Evolutionary conservation across 75 land plant genomes (phyloP).

Genomic region (Isoetes taiwanensis): DNA sequence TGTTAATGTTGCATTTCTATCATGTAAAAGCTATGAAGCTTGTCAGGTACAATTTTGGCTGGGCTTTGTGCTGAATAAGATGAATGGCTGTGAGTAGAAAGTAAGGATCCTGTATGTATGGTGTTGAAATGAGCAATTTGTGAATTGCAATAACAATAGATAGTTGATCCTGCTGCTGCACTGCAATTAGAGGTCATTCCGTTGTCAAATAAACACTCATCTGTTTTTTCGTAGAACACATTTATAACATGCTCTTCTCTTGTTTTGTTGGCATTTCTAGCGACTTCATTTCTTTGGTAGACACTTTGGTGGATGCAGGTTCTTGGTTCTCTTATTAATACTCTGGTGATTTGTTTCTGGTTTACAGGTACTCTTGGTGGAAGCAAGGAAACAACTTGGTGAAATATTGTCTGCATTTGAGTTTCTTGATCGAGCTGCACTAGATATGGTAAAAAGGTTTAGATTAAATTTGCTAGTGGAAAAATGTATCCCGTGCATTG

Average conservation of each 20-base stretch:
- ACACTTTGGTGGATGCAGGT: too few relatives aligned
- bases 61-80: neutral
- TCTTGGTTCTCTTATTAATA: too few relatives aligned
- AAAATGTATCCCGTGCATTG: neutral
- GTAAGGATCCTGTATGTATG: neutral
- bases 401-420: slow-evolving; percentile 96
- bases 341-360: too few relatives aligned
- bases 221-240: neutral
- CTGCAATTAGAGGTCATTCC: neutral
- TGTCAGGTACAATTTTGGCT: slow-evolving; percentile 34
- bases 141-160: neutral
- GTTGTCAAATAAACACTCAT: neutral
- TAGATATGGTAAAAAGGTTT: slow-evolving; percentile 90
- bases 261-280: neutral
- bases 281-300: too few relatives aligned
- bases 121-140: neutral
- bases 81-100: neutral
- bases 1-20: slow-evolving; percentile 81
- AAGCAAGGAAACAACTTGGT: slow-evolving; percentile 72
- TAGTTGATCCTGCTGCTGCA: neutral
- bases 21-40: slow-evolving; percentile 54
- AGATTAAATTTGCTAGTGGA: too few relatives aligned
- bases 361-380: slow-evolving; percentile 48
- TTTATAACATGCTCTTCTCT: neutral
- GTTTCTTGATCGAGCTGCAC: slow-evolving; percentile 56